These are phyloP conservation scores for Umbelopsis vinacea DNA, from an alignment of 192 early-diverging fungal species.

Conservation along the genomic window DNA sequence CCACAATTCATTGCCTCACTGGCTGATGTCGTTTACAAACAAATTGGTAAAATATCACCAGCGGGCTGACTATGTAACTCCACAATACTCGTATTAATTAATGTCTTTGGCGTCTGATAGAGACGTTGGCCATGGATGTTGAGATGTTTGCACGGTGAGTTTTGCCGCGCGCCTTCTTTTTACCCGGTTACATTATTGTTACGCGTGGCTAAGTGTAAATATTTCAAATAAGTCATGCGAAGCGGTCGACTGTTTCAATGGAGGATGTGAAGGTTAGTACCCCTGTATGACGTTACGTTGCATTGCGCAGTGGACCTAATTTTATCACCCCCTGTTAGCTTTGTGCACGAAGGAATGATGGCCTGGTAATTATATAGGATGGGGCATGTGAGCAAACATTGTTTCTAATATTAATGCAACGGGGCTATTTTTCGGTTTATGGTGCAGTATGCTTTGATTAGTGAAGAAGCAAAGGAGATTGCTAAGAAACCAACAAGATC, in stretches of 20 bases:
- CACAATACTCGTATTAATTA: not conserved
- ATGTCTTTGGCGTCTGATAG: conserved; percentile 19
- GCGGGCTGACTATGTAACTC: too few relatives aligned
- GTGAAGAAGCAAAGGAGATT: conserved; percentile 15
- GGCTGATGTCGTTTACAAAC: conserved; percentile 42
- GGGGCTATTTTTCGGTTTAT: not conserved
- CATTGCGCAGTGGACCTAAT: not conserved
- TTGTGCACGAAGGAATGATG: conserved; percentile 43
- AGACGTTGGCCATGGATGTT: conserved; percentile 42
- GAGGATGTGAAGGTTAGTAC: conserved; percentile 49
- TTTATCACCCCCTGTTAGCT: conserved; percentile 27
- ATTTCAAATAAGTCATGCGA: conserved; percentile 42
- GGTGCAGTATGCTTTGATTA: conserved; percentile 11
- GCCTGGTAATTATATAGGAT: conserved; percentile 33
- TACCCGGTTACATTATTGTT: not conserved
- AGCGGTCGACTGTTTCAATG: conserved; percentile 41
- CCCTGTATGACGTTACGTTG: not conserved
- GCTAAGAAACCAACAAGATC: conserved; percentile 7
- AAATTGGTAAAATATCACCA: conserved; percentile 34
- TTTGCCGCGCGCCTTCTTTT: not conserved
- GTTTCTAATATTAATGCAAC: too few relatives aligned
- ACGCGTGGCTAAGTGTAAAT: not conserved
- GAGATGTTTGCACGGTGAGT: conserved; percentile 46
- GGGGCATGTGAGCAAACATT: too few relatives aligned
- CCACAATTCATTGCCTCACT: conserved; percentile 48